A percentile compares a stretch with the other conserved stretches of the same genome.
Evolutionary conservation across 805 yeast genomes (phyloP).

Genomic region (Kregervanrija delftensis): DNA sequence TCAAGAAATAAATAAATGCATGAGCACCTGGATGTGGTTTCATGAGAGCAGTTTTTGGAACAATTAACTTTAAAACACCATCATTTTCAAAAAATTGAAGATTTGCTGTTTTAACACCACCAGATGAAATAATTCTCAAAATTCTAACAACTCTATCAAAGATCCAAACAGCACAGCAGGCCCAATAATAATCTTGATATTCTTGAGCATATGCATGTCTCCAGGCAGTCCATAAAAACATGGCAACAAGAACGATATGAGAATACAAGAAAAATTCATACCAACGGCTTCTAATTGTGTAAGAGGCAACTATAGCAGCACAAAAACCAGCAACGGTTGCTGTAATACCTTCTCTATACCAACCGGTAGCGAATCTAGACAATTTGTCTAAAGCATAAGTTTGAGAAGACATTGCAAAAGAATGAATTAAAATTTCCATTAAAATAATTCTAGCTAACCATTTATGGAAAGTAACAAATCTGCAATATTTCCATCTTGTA

Average conservation of each 20-base stretch:
- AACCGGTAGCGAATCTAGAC: constrained; percentile 22
- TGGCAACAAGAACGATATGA: constrained; percentile 52
- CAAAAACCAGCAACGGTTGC: constrained; percentile 34
- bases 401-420: constrained; percentile 23
- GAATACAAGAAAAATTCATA: constrained; percentile 56
- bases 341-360: constrained; percentile 27
- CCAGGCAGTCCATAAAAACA: constrained; percentile 52
- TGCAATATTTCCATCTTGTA: constrained; percentile 50
- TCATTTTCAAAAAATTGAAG: constrained; percentile 35
- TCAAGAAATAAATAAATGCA: constrained; percentile 52
- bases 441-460: constrained; percentile 44
- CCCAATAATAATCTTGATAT: constrained; percentile 28
- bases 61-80: constrained; percentile 40
- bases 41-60: constrained; percentile 43
- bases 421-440: constrained; percentile 40
- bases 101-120: constrained; percentile 17
- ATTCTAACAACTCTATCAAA: constrained; percentile 47
- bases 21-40: constrained; percentile 51
- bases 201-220: constrained; percentile 40
- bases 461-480: constrained; percentile 52
- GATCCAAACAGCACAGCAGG: constrained; percentile 43
- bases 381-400: constrained; percentile 15
- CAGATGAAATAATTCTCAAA: constrained; percentile 29
- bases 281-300: constrained; percentile 40
- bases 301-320: constrained; percentile 11